Conservation (phyloP, 768 basidiomycete species). For the Mycena indigotica region DNA sequence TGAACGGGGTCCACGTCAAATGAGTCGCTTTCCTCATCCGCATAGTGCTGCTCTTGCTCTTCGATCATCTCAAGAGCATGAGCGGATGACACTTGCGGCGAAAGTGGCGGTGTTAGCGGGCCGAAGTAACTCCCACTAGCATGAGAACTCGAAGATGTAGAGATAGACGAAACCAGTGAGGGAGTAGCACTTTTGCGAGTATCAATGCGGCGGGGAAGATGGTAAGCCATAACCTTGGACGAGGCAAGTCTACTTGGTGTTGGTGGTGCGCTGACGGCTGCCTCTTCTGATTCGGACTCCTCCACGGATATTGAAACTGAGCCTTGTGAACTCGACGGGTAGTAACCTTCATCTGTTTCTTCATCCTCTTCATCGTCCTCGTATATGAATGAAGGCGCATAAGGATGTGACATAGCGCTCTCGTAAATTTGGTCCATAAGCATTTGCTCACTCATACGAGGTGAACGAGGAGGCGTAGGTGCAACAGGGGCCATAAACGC, state of each 20-base stretch:
- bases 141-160: slow-evolving; percentile 12
- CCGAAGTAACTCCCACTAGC: slow-evolving; percentile 1
- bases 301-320: not conserved
- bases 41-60: slow-evolving; percentile 15
- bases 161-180: slow-evolving; percentile 6
- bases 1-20: no score
- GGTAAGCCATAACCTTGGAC: slow-evolving; percentile 7
- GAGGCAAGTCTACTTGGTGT: not conserved
- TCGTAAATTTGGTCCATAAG: slow-evolving; percentile 23
- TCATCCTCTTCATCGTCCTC: not conserved
- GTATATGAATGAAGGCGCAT: not conserved
- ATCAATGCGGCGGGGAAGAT: slow-evolving; percentile 21
- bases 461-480: slow-evolving; percentile 24
- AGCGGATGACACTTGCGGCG: slow-evolving; percentile 6
- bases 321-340: slow-evolving; percentile 13
- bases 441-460: slow-evolving; percentile 17
- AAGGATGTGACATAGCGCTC: slow-evolving; percentile 5
- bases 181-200: slow-evolving; percentile 10
- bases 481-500: slow-evolving; percentile 44
- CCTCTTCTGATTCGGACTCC: slow-evolving; percentile 13
- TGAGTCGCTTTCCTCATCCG: slow-evolving; percentile 1
- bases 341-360: slow-evolving; percentile 9
- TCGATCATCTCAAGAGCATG: slow-evolving; percentile 15
- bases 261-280: slow-evolving; percentile 1
- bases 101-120: slow-evolving; percentile 18